phyloP scores from a whole-genome alignment of 2,329 filamentous ascomycete species.

The Bertia moriformis region DNA sequence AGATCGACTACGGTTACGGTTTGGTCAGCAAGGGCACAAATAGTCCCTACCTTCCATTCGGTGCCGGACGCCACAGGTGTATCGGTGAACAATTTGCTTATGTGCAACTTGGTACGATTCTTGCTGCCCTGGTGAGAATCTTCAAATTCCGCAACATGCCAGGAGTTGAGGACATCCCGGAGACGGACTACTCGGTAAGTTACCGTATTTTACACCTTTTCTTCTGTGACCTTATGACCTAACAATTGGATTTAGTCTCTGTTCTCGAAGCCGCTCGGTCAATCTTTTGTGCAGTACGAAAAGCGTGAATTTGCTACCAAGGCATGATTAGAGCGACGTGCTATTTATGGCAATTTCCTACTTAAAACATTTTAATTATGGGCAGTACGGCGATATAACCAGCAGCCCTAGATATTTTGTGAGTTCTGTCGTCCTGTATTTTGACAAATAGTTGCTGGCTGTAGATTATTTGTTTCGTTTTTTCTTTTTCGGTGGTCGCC shows the following conservation, averaged over 20 bases:
- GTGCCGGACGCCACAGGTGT: conserved; percentile 81
- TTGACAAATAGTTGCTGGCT: too few relatives aligned
- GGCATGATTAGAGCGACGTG: too few relatives aligned
- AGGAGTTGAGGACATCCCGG: conserved; percentile 54
- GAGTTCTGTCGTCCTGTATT: too few relatives aligned
- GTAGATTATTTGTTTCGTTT: too few relatives aligned
- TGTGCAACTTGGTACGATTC: conserved; percentile 76
- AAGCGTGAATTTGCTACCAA: conserved; percentile 1
- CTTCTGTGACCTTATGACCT: too few relatives aligned
- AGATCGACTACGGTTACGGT: conserved; percentile 87
- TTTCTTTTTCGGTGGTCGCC: too few relatives aligned
- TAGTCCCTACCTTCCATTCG: conserved; percentile 87
- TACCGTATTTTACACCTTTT: neutral
- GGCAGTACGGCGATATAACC: too few relatives aligned
- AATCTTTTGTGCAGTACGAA: neutral
- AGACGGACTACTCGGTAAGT: conserved; percentile 40
- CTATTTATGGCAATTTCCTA: too few relatives aligned
- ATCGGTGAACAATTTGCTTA: conserved; percentile 97
- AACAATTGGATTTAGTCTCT: too few relatives aligned
- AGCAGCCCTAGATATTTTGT: too few relatives aligned
- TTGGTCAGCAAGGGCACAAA: conserved; percentile 79
- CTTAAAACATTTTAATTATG: too few relatives aligned
- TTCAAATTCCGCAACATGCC: conserved; percentile 70
- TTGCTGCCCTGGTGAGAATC: conserved; percentile 58
- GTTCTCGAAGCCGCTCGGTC: neutral